Evolutionary conservation across 352 stramenopile species (phyloP).

Genomic region (Phytopythium litorale): DNA sequence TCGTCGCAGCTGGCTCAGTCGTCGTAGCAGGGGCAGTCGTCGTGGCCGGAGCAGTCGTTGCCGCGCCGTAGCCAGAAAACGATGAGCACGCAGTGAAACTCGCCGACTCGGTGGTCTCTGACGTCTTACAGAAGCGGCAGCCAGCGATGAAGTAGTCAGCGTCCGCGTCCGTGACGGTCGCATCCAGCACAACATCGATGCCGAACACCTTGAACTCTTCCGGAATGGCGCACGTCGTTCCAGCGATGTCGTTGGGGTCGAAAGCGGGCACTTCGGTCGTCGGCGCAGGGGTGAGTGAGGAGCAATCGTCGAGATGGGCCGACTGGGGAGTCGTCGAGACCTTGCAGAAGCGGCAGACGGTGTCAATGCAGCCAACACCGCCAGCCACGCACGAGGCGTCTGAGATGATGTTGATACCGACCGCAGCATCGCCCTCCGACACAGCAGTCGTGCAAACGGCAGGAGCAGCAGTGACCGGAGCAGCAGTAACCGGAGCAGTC

Average conservation of each 20-base stretch:
- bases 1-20: constrained; percentile 1
- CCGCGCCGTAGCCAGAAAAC: constrained; percentile 7
- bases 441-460: constrained; percentile 1
- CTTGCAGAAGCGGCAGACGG: constrained; percentile 33
- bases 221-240: background rate
- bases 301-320: constrained; percentile 13
- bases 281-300: background rate
- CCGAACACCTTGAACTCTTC: constrained; percentile 5
- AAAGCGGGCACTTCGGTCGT: constrained; percentile 2
- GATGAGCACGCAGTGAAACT: constrained; percentile 14
- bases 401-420: constrained; percentile 22
- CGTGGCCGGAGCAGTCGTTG: constrained; percentile 6
- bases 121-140: constrained; percentile 30
- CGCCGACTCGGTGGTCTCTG: constrained; percentile 19
- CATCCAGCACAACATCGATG: constrained; percentile 26
- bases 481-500: background rate
- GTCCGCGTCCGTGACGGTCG: constrained; percentile 15
- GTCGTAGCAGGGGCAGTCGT: constrained; percentile 19
- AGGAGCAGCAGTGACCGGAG: background rate
- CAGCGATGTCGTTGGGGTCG: background rate
- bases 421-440: constrained; percentile 11
- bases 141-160: constrained; percentile 24
- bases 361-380: constrained; percentile 33
- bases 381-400: constrained; percentile 23
- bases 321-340: constrained; percentile 16